Evolutionary conservation across 805 yeast species (phyloP).

Genomic region (Wickerhamomyces hampshirensis): DNA sequence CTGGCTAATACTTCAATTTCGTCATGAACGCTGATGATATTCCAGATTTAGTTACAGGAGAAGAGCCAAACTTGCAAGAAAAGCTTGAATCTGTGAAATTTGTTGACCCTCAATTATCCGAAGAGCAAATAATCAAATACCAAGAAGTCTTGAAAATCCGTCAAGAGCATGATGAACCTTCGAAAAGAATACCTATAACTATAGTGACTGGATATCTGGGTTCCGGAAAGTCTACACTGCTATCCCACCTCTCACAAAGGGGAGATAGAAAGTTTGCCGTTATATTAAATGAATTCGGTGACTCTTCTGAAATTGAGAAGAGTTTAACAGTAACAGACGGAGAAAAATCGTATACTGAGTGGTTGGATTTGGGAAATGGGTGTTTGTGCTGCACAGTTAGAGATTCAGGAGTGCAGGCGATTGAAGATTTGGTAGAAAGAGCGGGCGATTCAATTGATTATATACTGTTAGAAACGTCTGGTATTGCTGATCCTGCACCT

Average conservation of each 20-base stretch:
- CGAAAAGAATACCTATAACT: slow-evolving; percentile 74
- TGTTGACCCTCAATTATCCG: slow-evolving; percentile 10
- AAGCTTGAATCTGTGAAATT: slow-evolving; percentile 14
- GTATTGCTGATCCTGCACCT: slow-evolving; percentile 97
- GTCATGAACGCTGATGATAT: slow-evolving; percentile 9
- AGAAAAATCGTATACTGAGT: slow-evolving; percentile 66
- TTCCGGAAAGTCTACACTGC: slow-evolving; percentile 85
- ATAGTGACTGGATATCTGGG: slow-evolving; percentile 94
- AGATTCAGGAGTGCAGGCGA: slow-evolving; percentile 91
- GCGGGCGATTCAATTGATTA: slow-evolving; percentile 77
- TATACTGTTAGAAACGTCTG: slow-evolving; percentile 91
- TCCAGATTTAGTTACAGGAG: slow-evolving; percentile 25
- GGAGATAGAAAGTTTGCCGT: slow-evolving; percentile 81
- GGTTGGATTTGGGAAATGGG: slow-evolving; percentile 96
- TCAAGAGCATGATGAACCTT: slow-evolving; percentile 4
- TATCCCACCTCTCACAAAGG: slow-evolving; percentile 66
- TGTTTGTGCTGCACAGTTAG: slow-evolving; percentile 95
- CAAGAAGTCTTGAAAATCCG: slow-evolving; percentile 14
- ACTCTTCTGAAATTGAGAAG: slow-evolving; percentile 84
- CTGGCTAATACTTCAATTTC: not conserved
- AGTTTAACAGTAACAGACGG: slow-evolving; percentile 64
- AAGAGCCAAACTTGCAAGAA: slow-evolving; percentile 17
- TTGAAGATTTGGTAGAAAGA: slow-evolving; percentile 75
- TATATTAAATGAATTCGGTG: slow-evolving; percentile 89
- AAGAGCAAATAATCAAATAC: slow-evolving; percentile 14